These are phyloP conservation scores for Cadophora sp. DNA, from an alignment of 2,329 filamentous ascomycete species.

Conservation along the genomic window DNA sequence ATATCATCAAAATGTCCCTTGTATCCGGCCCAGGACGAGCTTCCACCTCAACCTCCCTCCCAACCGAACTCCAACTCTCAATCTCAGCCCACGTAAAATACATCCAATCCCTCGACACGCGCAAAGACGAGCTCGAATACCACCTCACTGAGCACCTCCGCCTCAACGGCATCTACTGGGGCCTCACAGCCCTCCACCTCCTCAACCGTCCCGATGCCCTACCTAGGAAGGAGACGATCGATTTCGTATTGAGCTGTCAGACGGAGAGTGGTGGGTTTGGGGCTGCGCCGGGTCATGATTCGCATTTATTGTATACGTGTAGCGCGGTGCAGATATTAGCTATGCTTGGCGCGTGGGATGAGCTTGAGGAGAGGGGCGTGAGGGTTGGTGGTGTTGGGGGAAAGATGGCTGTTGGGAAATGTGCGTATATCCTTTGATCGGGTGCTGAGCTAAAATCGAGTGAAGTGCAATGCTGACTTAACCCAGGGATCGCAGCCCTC, in stretches of 20 bases:
- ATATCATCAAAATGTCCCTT: conserved; percentile 40
- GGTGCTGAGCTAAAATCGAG: neutral
- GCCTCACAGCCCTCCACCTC: conserved; percentile 85
- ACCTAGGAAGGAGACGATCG: conserved; percentile 79
- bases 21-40: conserved; percentile 45
- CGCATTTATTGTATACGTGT: conserved; percentile 95
- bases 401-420: conserved; percentile 77
- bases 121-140: conserved; percentile 94
- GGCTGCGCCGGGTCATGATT: conserved; percentile 91
- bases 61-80: conserved; percentile 45
- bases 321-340: conserved; percentile 94
- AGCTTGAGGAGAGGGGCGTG: conserved; percentile 67
- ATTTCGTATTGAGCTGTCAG: conserved; percentile 96
- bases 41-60: conserved; percentile 33
- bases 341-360: conserved; percentile 82
- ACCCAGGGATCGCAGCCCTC: conserved; percentile 75
- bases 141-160: conserved; percentile 97
- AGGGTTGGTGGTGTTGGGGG: conserved; percentile 51
- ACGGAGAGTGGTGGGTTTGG: conserved; percentile 90
- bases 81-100: conserved; percentile 78
- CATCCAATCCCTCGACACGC: conserved; percentile 89
- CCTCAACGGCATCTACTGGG: conserved; percentile 97
- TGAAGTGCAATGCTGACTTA: conserved; percentile 27
- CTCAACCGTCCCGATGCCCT: conserved; percentile 82
- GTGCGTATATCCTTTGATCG: conserved; percentile 57